Evolutionary conservation across 345 rosid species (phyloP).

Genomic region (Murraya koenigii): DNA sequence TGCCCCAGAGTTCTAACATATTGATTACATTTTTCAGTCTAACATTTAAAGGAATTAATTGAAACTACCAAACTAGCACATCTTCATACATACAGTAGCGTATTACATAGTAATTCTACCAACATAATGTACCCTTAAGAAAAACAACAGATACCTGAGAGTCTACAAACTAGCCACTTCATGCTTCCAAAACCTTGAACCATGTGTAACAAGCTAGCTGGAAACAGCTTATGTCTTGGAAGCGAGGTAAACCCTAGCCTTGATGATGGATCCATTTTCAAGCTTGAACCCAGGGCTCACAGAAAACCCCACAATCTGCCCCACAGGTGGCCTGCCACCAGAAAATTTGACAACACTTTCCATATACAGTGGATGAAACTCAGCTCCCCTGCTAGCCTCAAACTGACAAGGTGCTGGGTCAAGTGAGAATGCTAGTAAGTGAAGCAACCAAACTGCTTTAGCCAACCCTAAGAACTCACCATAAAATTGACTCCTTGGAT

Average conservation of each 20-base stretch:
- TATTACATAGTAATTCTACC: background rate
- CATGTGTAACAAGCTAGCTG: background rate
- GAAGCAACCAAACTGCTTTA: constrained; percentile 89
- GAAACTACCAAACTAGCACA: background rate
- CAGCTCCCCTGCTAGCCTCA: constrained; percentile 81
- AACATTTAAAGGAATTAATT: background rate
- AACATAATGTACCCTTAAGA: background rate
- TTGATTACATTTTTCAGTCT: background rate
- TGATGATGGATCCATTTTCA: constrained; percentile 69
- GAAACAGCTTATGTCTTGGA: constrained; percentile 33
- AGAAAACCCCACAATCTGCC: constrained; percentile 77
- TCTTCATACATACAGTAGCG: background rate
- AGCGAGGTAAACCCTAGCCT: constrained; percentile 78
- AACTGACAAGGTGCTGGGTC: constrained; percentile 83
- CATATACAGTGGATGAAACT: constrained; percentile 78
- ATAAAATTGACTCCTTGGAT: constrained; percentile 84
- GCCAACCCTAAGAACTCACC: constrained; percentile 75
- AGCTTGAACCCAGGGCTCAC: constrained; percentile 91
- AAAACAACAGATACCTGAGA: background rate
- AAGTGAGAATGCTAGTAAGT: constrained; percentile 86
- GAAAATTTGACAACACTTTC: constrained; percentile 75
- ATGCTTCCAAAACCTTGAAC: background rate
- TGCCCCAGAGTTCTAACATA: background rate
- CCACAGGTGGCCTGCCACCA: constrained; percentile 55
- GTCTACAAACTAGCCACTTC: background rate